phyloP scores from a whole-genome alignment of 805 yeast genomes.

The Candida saitoana region DNA sequence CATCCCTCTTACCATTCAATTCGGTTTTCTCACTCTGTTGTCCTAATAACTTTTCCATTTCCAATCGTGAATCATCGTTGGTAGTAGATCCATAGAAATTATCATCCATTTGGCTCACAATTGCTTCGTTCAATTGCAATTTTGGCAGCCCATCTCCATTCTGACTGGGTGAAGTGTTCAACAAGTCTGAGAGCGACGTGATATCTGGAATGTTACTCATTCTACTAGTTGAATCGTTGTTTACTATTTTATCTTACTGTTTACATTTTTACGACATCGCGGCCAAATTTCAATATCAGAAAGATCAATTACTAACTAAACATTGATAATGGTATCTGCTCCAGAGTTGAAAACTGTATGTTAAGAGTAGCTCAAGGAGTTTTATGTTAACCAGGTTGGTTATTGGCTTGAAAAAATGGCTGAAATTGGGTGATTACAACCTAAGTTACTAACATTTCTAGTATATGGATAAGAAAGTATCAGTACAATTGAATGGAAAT shows the following conservation, averaged over 20 bases:
- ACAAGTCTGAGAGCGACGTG: constrained; percentile 23
- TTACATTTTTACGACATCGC: too few relatives aligned
- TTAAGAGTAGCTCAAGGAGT: too few relatives aligned
- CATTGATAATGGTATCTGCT: constrained; percentile 48
- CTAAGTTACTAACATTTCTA: constrained; percentile 22
- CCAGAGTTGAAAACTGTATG: constrained; percentile 57
- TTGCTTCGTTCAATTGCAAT: constrained; percentile 3
- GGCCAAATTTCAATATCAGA: constrained; percentile 5
- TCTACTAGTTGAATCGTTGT: constrained; percentile 2
- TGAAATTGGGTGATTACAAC: constrained; percentile 4
- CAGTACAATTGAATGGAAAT: constrained; percentile 72
- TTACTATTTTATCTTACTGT: background rate
- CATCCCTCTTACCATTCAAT: constrained; percentile 13
- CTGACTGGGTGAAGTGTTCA: constrained; percentile 21
- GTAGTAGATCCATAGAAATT: background rate
- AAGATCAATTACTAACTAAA: constrained; percentile 3
- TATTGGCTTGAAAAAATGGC: constrained; percentile 1
- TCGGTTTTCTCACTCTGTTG: constrained; percentile 14
- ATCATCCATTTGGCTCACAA: background rate
- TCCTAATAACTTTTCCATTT: constrained; percentile 11
- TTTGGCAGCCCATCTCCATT: constrained; percentile 1
- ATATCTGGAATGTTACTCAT: constrained; percentile 23
- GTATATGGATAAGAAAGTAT: constrained; percentile 76
- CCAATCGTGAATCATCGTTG: background rate
- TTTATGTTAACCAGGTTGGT: too few relatives aligned